Evolutionary conservation across 164 flowering plant species (phyloP).

Genomic region (Cinnamomum micranthum): DNA sequence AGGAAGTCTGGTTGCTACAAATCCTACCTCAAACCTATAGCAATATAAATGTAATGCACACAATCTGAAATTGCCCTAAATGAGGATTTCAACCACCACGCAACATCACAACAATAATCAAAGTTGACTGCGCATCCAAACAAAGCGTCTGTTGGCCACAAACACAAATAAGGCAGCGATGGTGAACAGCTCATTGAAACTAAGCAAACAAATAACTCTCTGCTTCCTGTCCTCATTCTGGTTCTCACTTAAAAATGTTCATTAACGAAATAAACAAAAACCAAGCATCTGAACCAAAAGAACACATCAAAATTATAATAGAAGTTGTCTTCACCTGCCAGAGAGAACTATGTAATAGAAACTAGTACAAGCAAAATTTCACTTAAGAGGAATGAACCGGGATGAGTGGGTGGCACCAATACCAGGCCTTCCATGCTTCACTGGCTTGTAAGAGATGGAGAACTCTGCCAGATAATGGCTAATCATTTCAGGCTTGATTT

Average conservation of each 20-base stretch:
- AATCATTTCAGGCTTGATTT: slow-evolving; percentile 25
- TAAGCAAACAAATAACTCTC: no score
- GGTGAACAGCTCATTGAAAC: no score
- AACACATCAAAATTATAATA: neutral
- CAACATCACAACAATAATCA: no score
- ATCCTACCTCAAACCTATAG: no score
- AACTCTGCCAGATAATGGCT: slow-evolving; percentile 22
- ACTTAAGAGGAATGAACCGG: slow-evolving; percentile 32
- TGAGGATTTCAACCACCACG: no score
- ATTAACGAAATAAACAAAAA: neutral
- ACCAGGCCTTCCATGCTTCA: slow-evolving; percentile 24
- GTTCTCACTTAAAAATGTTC: neutral
- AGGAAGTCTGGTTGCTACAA: no score
- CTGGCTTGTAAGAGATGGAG: slow-evolving; percentile 23
- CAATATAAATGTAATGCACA: no score
- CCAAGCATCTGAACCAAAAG: neutral
- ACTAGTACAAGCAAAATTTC: slow-evolving; percentile 1
- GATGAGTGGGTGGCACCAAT: slow-evolving; percentile 26
- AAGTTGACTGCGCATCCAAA: no score
- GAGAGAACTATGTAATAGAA: neutral
- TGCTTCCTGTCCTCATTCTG: neutral
- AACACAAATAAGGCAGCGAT: no score
- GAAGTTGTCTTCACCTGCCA: neutral
- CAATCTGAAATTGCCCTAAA: no score
- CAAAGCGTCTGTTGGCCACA: no score